Evolutionary conservation across 441 rosid genomes (phyloP).

Genomic region (Eutrema salsugineum): DNA sequence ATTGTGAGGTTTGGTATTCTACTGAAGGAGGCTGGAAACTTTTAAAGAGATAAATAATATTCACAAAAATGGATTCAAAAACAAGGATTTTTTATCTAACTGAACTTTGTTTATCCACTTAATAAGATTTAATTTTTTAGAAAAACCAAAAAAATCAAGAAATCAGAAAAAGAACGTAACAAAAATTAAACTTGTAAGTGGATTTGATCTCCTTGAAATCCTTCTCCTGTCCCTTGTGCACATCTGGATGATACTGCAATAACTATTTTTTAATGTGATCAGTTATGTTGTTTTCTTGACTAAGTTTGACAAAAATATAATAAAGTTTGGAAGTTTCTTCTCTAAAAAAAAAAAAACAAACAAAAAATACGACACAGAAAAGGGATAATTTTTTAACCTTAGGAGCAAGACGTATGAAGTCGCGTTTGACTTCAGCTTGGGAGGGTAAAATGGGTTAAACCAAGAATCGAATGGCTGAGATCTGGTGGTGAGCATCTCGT

Average conservation of each 20-base stretch:
- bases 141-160: background rate
- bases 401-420: constrained; percentile 33
- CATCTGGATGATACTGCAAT: constrained; percentile 36
- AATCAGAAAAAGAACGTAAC: background rate
- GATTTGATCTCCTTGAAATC: constrained; percentile 33
- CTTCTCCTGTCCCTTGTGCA: constrained; percentile 29
- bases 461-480: constrained; percentile 29
- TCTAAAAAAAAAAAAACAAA: background rate
- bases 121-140: no score
- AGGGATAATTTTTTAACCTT: constrained; percentile 10
- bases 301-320: background rate
- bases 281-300: background rate
- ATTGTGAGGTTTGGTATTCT: background rate
- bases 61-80: background rate
- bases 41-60: background rate
- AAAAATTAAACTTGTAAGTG: constrained; percentile 28
- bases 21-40: background rate
- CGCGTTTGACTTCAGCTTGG: constrained; percentile 32
- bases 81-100: background rate
- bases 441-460: constrained; percentile 31
- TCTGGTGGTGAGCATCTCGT: constrained; percentile 17
- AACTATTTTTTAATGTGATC: background rate
- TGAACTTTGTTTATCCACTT: background rate
- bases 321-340: background rate
- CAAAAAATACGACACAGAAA: background rate